Base-by-base conservation (phyloP, 2,329 filamentous ascomycete species). In the Xenosphaeropsis pyriputrescens region DNA sequence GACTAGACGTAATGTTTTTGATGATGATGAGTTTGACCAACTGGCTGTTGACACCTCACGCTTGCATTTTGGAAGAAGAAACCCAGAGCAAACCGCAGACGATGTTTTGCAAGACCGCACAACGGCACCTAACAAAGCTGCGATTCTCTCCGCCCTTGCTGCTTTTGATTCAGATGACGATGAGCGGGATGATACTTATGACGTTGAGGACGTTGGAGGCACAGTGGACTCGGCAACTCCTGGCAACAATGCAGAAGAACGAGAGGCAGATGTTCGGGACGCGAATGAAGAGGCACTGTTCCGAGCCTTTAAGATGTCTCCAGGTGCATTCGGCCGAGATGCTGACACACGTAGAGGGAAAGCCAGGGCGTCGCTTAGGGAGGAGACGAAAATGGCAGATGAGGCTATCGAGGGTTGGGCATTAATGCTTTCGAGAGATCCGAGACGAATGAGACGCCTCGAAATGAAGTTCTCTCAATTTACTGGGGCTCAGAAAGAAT, bases 161-260 rank as follows among this genome's bases (percentile, higher is more conserved):
- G 72, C 80, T 1, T 95, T 96, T 47, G 88, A 96, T 59, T 80
- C 79, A 0, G 89, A 96, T 49, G 91, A 96, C 47, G 91, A 98
- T 55, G 91, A 98, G 61, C 75, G 86, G 29, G 91, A 98, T 56
- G 91, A 98, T 56, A 96, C 89, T 0, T 98, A 98, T 54, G 91
- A 98, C 50, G 75, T 79, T 2, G 85, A 77, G 36, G 91, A 96
- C 52, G 85, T 96, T 2, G 91, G 91, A 29, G 88, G 89, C 16
- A 84, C 83, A 0, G 77, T 95, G 3, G 86, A 94, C 48, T 66
- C 69, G 14, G 65, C 62, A 1, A 60, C 71, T 5, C 67, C 74
- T n/a, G 65, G 70, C 29, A 50, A 53, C 33, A 48, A 47, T 29
- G 44, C 47, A 3, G 71, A 74, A 37, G 67, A 71, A 41, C 59